Conservation (phyloP, 768 basidiomycete species). For the Tricholoma saponaceum region DNA sequence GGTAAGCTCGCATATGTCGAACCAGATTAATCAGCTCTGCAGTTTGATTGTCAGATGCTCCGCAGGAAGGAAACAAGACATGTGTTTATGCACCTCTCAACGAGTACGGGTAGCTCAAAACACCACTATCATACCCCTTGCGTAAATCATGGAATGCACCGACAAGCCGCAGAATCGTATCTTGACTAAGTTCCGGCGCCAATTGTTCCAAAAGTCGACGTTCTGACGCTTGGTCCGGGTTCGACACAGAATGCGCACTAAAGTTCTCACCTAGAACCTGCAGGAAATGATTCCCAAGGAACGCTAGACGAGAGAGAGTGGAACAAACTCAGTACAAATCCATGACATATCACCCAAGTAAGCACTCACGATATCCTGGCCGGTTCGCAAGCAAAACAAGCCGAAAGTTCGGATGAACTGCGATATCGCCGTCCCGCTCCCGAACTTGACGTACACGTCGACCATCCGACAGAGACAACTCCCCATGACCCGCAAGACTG, state of each 20-base stretch:
- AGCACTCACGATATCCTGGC: slow-evolving; percentile 59
- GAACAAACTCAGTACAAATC: neutral
- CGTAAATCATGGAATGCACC: slow-evolving; percentile 63
- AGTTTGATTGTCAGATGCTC: neutral
- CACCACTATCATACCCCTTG: slow-evolving; percentile 51
- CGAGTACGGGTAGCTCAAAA: slow-evolving; percentile 64
- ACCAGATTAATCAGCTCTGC: slow-evolving; percentile 65
- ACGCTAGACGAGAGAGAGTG: slow-evolving; percentile 36
- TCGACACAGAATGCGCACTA: slow-evolving; percentile 60
- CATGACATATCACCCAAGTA: neutral
- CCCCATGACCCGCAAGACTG: slow-evolving; percentile 61
- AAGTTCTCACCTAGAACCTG: slow-evolving; percentile 71
- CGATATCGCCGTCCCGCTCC: slow-evolving; percentile 51
- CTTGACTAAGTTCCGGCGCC: slow-evolving; percentile 54
- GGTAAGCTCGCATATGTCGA: slow-evolving; percentile 58
- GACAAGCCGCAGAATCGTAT: slow-evolving; percentile 52
- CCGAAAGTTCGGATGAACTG: slow-evolving; percentile 60
- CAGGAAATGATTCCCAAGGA: slow-evolving; percentile 70
- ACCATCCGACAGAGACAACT: slow-evolving; percentile 62
- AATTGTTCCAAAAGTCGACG: slow-evolving; percentile 54
- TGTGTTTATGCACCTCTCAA: slow-evolving; percentile 45
- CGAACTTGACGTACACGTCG: slow-evolving; percentile 44
- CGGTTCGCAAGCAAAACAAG: slow-evolving; percentile 62
- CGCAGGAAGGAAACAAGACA: neutral
- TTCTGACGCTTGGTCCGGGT: slow-evolving; percentile 67